These are phyloP conservation scores for Fusarium heterosporum DNA, from an alignment of 2,329 filamentous ascomycete genomes.

Conservation along the genomic window DNA sequence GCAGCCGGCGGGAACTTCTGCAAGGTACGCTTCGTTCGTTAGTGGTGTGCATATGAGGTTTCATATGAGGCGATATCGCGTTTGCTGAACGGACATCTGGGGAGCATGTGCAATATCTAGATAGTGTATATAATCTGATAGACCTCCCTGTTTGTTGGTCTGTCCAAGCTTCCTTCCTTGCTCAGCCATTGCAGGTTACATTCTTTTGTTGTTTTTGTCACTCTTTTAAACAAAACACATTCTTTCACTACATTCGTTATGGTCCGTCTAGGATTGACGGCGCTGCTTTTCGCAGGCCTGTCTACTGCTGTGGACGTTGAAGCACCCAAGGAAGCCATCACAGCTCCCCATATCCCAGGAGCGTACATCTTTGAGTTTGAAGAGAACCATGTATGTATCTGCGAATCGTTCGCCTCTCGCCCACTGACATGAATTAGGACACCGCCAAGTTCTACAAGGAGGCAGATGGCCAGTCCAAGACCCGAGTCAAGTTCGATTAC, in stretches of 20 bases:
- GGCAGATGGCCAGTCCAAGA: slow-evolving; percentile 16
- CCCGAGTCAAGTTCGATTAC: slow-evolving; percentile 61
- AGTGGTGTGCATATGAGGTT: not conserved
- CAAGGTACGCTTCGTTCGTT: not conserved
- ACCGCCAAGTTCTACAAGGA: slow-evolving; percentile 38
- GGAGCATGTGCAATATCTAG: not conserved
- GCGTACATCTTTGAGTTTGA: slow-evolving; percentile 67
- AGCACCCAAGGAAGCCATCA: not conserved
- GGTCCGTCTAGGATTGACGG: slow-evolving; percentile 28
- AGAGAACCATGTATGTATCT: slow-evolving; percentile 56
- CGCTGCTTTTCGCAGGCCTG: slow-evolving; percentile 35
- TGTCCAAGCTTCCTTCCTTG: slow-evolving; percentile 14
- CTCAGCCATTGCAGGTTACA: slow-evolving; percentile 3
- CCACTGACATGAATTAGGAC: slow-evolving; percentile 51
- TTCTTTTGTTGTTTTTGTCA: slow-evolving; percentile 3
- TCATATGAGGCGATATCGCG: not conserved
- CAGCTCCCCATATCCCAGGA: slow-evolving; percentile 49
- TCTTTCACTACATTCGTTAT: slow-evolving; percentile 9
- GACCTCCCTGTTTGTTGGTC: not conserved
- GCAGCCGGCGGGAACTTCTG: not conserved
- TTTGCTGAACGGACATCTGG: not conserved
- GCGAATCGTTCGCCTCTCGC: not conserved
- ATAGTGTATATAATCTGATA: slow-evolving; percentile 3
- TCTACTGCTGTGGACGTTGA: slow-evolving; percentile 14
- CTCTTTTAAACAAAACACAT: slow-evolving; percentile 9